Evolutionary conservation across 2,329 filamentous ascomycete species (phyloP).

Genomic region (Exophiala sp.): DNA sequence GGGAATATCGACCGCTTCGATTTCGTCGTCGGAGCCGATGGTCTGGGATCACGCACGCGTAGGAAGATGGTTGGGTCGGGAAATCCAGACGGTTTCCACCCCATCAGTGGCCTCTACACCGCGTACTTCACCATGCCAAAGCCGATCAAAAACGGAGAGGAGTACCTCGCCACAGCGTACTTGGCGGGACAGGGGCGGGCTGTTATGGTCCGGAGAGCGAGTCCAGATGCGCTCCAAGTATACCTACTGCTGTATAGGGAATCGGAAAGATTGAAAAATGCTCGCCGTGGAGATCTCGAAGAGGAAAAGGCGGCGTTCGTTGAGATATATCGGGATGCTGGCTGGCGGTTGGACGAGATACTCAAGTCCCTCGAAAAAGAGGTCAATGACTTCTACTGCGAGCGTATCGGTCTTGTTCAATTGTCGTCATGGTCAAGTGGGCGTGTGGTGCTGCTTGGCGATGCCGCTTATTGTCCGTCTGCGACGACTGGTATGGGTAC

Average conservation of each 20-base stretch:
- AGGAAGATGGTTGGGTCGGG: constrained; percentile 28
- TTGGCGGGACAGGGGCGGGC: constrained; percentile 35
- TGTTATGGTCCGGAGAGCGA: constrained; percentile 43
- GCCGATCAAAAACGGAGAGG: constrained; percentile 32
- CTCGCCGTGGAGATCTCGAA: constrained; percentile 32
- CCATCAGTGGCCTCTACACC: constrained; percentile 29
- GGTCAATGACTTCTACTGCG: constrained; percentile 47
- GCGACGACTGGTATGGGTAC: constrained; percentile 53
- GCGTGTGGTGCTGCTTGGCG: constrained; percentile 52
- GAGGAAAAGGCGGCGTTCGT: constrained; percentile 41
- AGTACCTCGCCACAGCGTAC: constrained; percentile 38
- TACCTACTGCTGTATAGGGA: constrained; percentile 36
- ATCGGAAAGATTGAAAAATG: constrained; percentile 30
- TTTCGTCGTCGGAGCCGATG: constrained; percentile 34
- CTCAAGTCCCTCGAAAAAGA: constrained; percentile 39
- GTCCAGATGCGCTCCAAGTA: constrained; percentile 37
- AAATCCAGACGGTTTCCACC: constrained; percentile 24
- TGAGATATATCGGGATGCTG: constrained; percentile 41
- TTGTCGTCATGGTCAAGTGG: constrained; percentile 44
- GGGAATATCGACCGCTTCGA: constrained; percentile 28
- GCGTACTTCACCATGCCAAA: constrained; percentile 39
- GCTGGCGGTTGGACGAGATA: constrained; percentile 46
- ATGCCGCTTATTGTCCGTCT: constrained; percentile 52
- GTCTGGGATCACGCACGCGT: constrained; percentile 28
- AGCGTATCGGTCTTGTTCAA: constrained; percentile 45